These are phyloP conservation scores for Aphanoascus verrucosus DNA, from an alignment of 2,329 filamentous ascomycete genomes.

Conservation along the genomic window DNA sequence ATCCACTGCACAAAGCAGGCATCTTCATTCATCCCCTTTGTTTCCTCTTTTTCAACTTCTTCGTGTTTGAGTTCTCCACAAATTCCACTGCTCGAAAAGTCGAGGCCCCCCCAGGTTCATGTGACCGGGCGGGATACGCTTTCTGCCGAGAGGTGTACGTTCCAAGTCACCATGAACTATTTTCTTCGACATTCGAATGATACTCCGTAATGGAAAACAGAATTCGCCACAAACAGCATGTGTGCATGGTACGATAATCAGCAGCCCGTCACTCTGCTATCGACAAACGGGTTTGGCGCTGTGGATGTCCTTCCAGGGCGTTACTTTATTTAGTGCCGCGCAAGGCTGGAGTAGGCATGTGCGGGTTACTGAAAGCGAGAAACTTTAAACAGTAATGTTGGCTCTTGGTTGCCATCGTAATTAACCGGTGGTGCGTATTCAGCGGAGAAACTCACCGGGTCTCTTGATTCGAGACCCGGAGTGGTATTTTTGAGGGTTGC, in stretches of 20 bases:
- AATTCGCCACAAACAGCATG: no score
- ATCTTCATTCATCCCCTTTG: not conserved
- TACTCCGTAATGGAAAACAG: no score
- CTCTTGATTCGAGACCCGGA: not conserved
- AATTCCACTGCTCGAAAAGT: not conserved
- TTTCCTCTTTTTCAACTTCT: not conserved
- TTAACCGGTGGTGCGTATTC: not conserved
- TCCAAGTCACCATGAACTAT: not conserved
- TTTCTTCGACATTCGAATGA: not conserved
- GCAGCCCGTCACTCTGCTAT: no score
- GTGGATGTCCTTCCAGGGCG: no score
- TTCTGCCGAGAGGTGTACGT: not conserved
- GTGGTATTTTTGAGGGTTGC: not conserved
- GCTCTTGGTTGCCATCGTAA: not conserved
- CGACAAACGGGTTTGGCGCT: no score
- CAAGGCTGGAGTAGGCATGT: no score
- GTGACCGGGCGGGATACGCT: not conserved
- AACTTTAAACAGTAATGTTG: not conserved
- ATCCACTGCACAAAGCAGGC: not conserved
- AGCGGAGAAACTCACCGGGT: not conserved
- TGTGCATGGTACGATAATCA: no score
- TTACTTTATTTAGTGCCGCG: no score
- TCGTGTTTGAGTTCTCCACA: not conserved
- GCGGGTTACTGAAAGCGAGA: not conserved
- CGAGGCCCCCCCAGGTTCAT: not conserved